Evolutionary conservation across 2,329 filamentous ascomycete species (phyloP), one percentile per base, ranked within the genome.

Genomic region (Aspergillus sp.): DNA sequence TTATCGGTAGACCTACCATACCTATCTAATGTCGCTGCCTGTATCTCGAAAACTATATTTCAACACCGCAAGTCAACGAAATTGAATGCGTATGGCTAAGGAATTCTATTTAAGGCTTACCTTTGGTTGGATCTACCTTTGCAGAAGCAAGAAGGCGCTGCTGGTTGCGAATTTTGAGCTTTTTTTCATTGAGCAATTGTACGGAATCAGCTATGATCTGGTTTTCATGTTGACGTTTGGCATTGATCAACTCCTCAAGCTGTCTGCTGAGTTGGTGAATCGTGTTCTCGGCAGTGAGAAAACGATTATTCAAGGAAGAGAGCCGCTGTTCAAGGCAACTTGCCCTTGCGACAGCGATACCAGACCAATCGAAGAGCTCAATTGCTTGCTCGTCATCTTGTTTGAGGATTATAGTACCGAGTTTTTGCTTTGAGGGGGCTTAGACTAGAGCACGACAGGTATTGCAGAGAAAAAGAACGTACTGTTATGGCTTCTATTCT

Each of bases 81-180:
- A 32, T 9, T 32, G 4, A 8, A 32, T n/a, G n/a, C 8, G n/a
- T 32, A 9, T 32, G n/a, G 31, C 31, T 13, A 35, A 5, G 5
- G 27, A 44, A 4, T 2, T 38, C 11, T 37, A 27, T 8, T 27
- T 27, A 31, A n/a, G 13, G 13, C 48, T 45, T 58, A 71, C 62
- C 53, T 61, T 62, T 64, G 27, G 51, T 52, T 27, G 55, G 52
- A 53, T 77, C 68, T 12, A 71, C 51, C 43, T 75, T 75, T 7
- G 74, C 74, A 28, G 69, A 66, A 11, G 72, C 70, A 10, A 83
- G 57, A 5, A 82, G 60, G 19, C 79, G 71, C 54, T 79, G 77
- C 59, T 82, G 78, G 52, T 82, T 80, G 39, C 81, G 66, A 39
- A 83, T 82, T 57, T 83, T 83, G 5, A 79, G 67, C 64, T 83